phyloP scores from a whole-genome alignment of 805 yeast genomes.

The Ogataea minuta region DNA sequence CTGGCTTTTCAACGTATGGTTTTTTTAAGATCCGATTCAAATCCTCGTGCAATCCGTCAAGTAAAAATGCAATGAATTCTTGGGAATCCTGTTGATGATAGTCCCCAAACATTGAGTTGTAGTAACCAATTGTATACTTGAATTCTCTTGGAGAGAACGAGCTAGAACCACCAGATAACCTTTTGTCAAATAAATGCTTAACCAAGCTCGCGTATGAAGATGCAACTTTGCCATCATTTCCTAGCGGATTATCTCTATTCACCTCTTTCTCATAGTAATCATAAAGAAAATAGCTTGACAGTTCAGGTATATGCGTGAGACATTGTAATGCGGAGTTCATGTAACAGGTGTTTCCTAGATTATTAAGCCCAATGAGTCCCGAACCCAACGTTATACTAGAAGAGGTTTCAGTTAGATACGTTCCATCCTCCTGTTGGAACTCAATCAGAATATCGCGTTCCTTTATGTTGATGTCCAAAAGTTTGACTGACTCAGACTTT shows the following conservation, averaged over 20 bases:
- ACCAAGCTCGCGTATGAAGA: slow-evolving; percentile 66
- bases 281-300: slow-evolving; percentile 70
- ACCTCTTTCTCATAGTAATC: slow-evolving; percentile 62
- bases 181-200: slow-evolving; percentile 50
- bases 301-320: slow-evolving; percentile 78
- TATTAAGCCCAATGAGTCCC: slow-evolving; percentile 63
- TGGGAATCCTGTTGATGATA: slow-evolving; percentile 92
- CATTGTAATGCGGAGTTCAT: slow-evolving; percentile 96
- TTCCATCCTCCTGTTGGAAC: slow-evolving; percentile 26
- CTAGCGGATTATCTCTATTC: slow-evolving; percentile 78
- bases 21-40: slow-evolving; percentile 77
- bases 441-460: slow-evolving; percentile 28
- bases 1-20: slow-evolving; percentile 89
- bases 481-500: slow-evolving; percentile 16
- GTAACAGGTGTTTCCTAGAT: slow-evolving; percentile 88
- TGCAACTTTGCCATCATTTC: slow-evolving; percentile 82
- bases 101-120: slow-evolving; percentile 74
- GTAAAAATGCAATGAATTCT: slow-evolving; percentile 81
- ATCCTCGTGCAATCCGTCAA: slow-evolving; percentile 92
- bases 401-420: slow-evolving; percentile 26
- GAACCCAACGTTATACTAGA: slow-evolving; percentile 23
- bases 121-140: slow-evolving; percentile 74
- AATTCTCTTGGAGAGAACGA: slow-evolving; percentile 68
- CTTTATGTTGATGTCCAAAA: slow-evolving; percentile 18
- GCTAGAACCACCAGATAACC: slow-evolving; percentile 19